Conservation (phyloP, 2,329 filamentous ascomycete species). For the Clarireedia paspali region DNA sequence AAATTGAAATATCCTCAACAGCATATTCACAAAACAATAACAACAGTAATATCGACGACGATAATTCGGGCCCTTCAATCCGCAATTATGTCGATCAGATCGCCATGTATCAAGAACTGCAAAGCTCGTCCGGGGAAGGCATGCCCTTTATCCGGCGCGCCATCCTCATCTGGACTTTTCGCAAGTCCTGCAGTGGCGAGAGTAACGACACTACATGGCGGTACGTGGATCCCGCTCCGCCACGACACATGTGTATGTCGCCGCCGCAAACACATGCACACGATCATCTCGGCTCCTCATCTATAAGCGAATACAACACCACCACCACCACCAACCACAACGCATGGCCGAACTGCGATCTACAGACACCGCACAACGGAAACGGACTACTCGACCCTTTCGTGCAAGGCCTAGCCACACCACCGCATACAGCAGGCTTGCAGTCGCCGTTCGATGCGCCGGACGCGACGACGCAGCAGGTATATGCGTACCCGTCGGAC, state of each 20-base stretch:
- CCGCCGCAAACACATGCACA: slow-evolving; percentile 24
- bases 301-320: slow-evolving; percentile 49
- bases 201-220: slow-evolving; percentile 51
- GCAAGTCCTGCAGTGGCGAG: slow-evolving; percentile 41
- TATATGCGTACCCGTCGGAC: slow-evolving; percentile 11
- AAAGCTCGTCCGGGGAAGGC: slow-evolving; percentile 43
- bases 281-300: slow-evolving; percentile 44
- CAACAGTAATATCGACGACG: no score
- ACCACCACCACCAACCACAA: slow-evolving; percentile 14
- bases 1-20: slow-evolving; percentile 26
- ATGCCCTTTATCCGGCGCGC: slow-evolving; percentile 47
- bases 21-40: no score
- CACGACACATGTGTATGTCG: slow-evolving; percentile 23
- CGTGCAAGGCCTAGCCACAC: slow-evolving; percentile 46
- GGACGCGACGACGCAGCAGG: background rate
- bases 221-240: slow-evolving; percentile 38
- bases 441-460: slow-evolving; percentile 26
- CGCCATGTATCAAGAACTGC: slow-evolving; percentile 61
- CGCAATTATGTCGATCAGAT: slow-evolving; percentile 53
- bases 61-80: slow-evolving; percentile 30
- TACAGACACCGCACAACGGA: background rate
- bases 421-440: slow-evolving; percentile 46
- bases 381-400: slow-evolving; percentile 42
- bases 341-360: background rate
- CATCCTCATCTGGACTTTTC: slow-evolving; percentile 58